These are phyloP conservation scores for Davidsoniella australis DNA, from an alignment of 2,329 filamentous ascomycete species.

Conservation along the genomic window DNA sequence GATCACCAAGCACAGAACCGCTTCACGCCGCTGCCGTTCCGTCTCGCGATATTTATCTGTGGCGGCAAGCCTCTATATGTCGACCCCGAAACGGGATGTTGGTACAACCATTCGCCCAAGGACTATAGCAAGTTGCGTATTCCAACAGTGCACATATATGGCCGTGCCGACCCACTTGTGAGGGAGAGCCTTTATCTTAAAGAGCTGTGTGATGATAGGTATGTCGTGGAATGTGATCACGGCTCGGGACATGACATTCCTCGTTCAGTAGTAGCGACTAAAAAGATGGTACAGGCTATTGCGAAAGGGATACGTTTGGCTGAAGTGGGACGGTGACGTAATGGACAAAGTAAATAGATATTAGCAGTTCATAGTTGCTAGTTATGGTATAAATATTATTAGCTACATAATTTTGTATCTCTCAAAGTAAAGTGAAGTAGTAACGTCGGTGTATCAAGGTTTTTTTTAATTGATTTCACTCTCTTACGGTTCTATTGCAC, in stretches of 20 bases:
- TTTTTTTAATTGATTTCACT: no score
- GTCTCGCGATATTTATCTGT: conserved; percentile 10
- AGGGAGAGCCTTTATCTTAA: neutral
- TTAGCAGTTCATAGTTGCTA: no score
- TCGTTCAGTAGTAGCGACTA: neutral
- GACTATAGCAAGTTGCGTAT: conserved; percentile 3
- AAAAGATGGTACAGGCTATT: conserved; percentile 3
- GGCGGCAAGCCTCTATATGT: neutral
- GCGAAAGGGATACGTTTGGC: neutral
- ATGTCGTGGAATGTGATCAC: neutral
- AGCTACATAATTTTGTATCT: no score
- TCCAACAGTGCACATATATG: conserved; percentile 7
- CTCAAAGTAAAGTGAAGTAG: no score
- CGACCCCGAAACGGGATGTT: neutral
- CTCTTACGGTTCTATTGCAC: no score
- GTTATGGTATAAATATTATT: no score
- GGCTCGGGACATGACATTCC: conserved; percentile 2
- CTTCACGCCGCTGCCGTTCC: neutral
- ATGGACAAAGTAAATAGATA: no score
- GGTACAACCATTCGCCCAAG: neutral
- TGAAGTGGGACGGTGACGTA: neutral
- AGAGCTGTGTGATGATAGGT: conserved; percentile 2
- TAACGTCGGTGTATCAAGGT: no score
- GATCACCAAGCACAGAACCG: conserved; percentile 1
- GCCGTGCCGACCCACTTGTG: neutral